Evolutionary conservation across 202 grass and related monocot genomes (phyloP).

Genomic region (Panicum hallii): DNA sequence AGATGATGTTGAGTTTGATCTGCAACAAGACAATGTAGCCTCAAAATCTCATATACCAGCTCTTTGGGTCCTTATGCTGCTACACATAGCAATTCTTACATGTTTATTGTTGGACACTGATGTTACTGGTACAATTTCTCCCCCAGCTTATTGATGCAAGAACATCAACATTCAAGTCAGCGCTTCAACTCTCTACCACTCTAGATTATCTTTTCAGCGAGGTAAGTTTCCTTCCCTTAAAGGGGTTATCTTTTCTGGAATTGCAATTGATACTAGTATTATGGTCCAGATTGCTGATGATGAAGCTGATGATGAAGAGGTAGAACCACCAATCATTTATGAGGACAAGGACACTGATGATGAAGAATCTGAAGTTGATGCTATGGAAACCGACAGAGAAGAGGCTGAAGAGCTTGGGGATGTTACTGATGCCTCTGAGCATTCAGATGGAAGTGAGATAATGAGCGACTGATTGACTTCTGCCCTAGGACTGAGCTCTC

Average conservation of each 20-base stretch:
- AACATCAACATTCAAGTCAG: constrained; percentile 75
- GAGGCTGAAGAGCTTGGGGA: constrained; percentile 55
- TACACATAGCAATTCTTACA: not conserved
- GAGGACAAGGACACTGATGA: constrained; percentile 89
- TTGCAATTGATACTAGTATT: constrained; percentile 36
- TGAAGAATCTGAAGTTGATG: constrained; percentile 71
- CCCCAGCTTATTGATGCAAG: constrained; percentile 89
- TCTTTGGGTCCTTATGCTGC: not conserved
- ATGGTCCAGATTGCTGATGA: constrained; percentile 63
- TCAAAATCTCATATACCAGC: not conserved
- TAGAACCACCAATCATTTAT: constrained; percentile 57
- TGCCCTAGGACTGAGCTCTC: not conserved
- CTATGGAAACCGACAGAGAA: constrained; percentile 70
- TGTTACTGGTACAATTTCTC: constrained; percentile 38
- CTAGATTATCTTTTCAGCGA: constrained; percentile 73
- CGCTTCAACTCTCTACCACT: constrained; percentile 76
- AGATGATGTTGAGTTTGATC: constrained; percentile 6
- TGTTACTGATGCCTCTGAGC: constrained; percentile 60
- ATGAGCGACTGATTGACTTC: constrained; percentile 53
- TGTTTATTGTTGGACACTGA: constrained; percentile 27
- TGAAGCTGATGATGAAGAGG: constrained; percentile 64
- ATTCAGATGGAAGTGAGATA: constrained; percentile 81
- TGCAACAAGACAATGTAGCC: not conserved
- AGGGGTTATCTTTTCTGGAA: not conserved
- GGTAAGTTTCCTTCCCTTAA: constrained; percentile 50